Base-by-base conservation (phyloP, 306 rosid species). In the Betula pendula region DNA sequence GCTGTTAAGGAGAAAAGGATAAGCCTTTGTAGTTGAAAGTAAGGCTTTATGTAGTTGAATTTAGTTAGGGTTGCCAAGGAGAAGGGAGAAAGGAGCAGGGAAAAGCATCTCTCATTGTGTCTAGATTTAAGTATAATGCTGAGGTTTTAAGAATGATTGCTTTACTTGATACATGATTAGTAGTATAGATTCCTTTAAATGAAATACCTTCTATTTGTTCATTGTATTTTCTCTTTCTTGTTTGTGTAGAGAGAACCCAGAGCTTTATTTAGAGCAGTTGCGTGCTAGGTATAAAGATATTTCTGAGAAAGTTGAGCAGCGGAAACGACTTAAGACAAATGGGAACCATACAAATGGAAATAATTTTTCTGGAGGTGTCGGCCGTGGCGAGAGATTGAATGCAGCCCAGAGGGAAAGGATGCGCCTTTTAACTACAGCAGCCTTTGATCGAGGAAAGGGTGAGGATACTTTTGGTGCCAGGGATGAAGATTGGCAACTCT, bases 381-480 rank as follows among this genome's bases (percentile, higher is more conserved):
- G 97, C 10, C 97, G 98, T 66, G 98, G 99, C 9, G 99, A 95
- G 87, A 88, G 99, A 77, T 80, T 95, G 75, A 92, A 84, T 84
- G 96, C 99, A 75, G 91, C 97, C 79, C 94, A 95, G 82, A 88
- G 96, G 85, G 99, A 95, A 81, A 89, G 99, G 77, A 95, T 95
- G 99, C 99, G 98, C 70, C 96, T 95, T 68, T 80, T 95, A 88
- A 92, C 99, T 25, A 95, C 99, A 45, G 99, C 98, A 44, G 97
- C 97, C 80, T 95, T 89, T 66, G 98, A 92, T 85, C 96, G 97
- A 1, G 98, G 99, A 12, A 95, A 95, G 84, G 98, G 98, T 9
- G 99, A 95, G 88, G 95, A 90, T 69, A 90, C 92, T 43, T 90
- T 90, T 60, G 95, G 99, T 42, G 97, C 94, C 42, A 91, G 77